Conservation (phyloP, 1,284 basidiomycete genomes). For the Sphagnurus paluster region DNA sequence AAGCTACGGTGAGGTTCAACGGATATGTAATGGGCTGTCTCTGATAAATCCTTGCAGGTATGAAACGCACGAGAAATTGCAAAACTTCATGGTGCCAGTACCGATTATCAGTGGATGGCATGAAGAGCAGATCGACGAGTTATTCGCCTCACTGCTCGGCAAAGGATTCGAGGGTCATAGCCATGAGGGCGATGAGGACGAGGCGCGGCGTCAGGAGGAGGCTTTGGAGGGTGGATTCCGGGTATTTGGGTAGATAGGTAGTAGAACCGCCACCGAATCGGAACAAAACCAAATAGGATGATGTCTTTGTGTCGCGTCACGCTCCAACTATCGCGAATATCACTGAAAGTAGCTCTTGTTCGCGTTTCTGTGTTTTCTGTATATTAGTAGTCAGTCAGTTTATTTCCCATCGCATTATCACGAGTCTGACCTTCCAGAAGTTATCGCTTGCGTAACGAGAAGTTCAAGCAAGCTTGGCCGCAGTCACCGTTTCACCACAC, state of each 20-base stretch:
- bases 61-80: slow-evolving; percentile 90
- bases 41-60: slow-evolving; percentile 50
- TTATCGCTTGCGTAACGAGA: slow-evolving; percentile 7
- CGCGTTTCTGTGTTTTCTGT: not conserved
- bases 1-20: slow-evolving; percentile 64
- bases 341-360: not conserved
- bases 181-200: slow-evolving; percentile 25
- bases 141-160: slow-evolving; percentile 85
- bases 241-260: slow-evolving; percentile 51
- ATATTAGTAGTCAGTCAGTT: not conserved
- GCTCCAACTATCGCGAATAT: not conserved
- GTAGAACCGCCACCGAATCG: slow-evolving; percentile 24
- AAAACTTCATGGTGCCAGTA: slow-evolving; percentile 93
- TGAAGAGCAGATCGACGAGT: slow-evolving; percentile 90
- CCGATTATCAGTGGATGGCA: slow-evolving; percentile 74
- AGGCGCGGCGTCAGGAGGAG: slow-evolving; percentile 24
- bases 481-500: slow-evolving; percentile 9
- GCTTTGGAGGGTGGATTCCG: slow-evolving; percentile 47
- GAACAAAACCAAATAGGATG: slow-evolving; percentile 38
- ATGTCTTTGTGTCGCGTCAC: slow-evolving; percentile 11
- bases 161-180: slow-evolving; percentile 51
- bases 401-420: not conserved
- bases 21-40: not conserved
- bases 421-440: slow-evolving; percentile 3
- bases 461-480: no score